Base-by-base conservation (phyloP, 2,329 filamentous ascomycete genomes). In the Colletotrichum cordylinicola region DNA sequence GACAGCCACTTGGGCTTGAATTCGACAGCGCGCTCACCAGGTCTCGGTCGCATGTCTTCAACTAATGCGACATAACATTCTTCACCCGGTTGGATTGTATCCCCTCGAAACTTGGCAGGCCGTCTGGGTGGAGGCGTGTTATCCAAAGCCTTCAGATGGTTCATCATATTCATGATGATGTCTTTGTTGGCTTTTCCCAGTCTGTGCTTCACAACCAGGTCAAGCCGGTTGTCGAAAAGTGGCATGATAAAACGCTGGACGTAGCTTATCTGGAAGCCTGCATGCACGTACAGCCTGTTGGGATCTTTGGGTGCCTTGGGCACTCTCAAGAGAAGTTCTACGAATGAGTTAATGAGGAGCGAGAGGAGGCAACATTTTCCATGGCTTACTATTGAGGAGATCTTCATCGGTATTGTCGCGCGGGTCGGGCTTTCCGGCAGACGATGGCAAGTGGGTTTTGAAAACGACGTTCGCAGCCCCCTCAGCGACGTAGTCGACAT, bases 1-100 rank as follows among this genome's bases (percentile, higher is more conserved):
- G 89, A 86, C 31, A 97, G 90, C 95, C 95, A 97, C 84, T 97
- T 97, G 16, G 95, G 94, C 82, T 97, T 97, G 85, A 96, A 94
- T 82, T 96, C 94, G 72, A 94, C 86, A 37, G 94, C 62, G 56
- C 66, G 72, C 72, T 78, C 69, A 33, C 58, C 61, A 10, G 37
- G 37, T 31, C 72, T 65, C 15, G 67, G 58, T 87, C 86, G 90
- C 94, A 96, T 96, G 80, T 96, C 94, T 76, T 93, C 93, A 65
- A 96, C 90, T 5, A 96, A 85, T 80, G 95, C 90, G n/a, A 64
- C 31, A n/a, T n/a, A 43, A 35, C 27, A 16, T 61, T 35, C 9
- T n/a, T 43, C 39, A 18, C 16, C 15, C 27, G 37, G 15, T 16
- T 52, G 24, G n/a, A 74, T 29, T 16, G 55, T 60, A 43, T 73